Percentiles rank a stretch among this genome's conserved stretches.
Conservation (phyloP, 148 eudicot species). For the Limonium bicolor region DNA sequence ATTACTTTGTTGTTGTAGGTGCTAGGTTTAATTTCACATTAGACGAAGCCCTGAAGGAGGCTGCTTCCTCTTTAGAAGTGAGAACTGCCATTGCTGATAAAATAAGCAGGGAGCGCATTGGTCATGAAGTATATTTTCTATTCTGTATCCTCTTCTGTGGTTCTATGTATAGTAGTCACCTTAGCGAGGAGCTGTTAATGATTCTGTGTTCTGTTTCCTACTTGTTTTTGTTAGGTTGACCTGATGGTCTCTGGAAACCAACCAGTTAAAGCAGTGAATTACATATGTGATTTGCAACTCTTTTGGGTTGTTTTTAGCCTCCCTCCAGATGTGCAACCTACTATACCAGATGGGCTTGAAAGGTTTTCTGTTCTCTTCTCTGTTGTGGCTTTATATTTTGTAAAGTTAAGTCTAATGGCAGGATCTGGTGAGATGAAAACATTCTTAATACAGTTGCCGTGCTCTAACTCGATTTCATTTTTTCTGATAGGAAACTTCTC, state of each 20-base stretch:
- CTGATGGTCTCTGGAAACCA: slow-evolving; percentile 84
- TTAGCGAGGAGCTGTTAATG: not conserved
- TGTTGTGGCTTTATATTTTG: too few species aligned
- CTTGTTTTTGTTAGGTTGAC: slow-evolving; percentile 52
- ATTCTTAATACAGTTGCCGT: too few species aligned
- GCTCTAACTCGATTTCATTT: not conserved
- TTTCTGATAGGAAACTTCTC: slow-evolving; percentile 41
- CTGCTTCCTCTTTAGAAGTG: slow-evolving; percentile 77
- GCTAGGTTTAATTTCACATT: slow-evolving; percentile 73
- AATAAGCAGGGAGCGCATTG: slow-evolving; percentile 94
- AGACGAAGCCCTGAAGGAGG: slow-evolving; percentile 62
- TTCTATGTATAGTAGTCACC: not conserved
- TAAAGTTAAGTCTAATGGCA: too few species aligned
- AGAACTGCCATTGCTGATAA: slow-evolving; percentile 69
- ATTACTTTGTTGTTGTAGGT: slow-evolving; percentile 20
- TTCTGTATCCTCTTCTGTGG: not conserved
- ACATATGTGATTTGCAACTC: slow-evolving; percentile 43
- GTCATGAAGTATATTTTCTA: slow-evolving; percentile 60
- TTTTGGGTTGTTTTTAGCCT: slow-evolving; percentile 74
- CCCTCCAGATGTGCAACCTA: slow-evolving; percentile 44
- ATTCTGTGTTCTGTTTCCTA: not conserved
- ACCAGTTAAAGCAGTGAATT: slow-evolving; percentile 58
- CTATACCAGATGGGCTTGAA: slow-evolving; percentile 32
- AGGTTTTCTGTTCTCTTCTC: too few species aligned
- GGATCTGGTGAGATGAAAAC: too few species aligned